A percentile compares a stretch with the other conserved stretches of the same genome.
phyloP scores from a whole-genome alignment of 148 eudicot genomes.

The Rhododendron kiyosumense region DNA sequence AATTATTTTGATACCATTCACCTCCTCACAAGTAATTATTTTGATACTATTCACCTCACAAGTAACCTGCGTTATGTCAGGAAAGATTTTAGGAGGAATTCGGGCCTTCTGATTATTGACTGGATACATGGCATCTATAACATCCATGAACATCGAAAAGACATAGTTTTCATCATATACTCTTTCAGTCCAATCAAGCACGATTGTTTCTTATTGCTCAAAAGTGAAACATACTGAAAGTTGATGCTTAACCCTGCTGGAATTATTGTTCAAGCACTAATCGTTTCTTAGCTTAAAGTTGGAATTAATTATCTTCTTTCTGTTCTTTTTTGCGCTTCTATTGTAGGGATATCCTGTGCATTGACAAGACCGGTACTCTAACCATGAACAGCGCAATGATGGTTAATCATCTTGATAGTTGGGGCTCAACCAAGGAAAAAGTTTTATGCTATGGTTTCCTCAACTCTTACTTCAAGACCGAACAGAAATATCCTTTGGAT shows the following conservation, averaged over 20 bases:
- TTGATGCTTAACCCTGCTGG: neutral
- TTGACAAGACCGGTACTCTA: constrained; percentile 54
- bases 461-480: constrained; percentile 41
- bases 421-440: constrained; percentile 32
- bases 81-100: neutral
- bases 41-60: neutral
- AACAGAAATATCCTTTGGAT: constrained; percentile 46
- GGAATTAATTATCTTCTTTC: neutral
- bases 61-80: neutral
- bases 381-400: constrained; percentile 41
- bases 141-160: neutral
- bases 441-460: constrained; percentile 41
- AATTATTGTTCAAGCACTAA: neutral
- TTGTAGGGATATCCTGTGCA: constrained; percentile 45
- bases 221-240: neutral
- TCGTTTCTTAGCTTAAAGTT: neutral
- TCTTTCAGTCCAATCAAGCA: neutral
- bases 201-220: neutral
- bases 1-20: neutral
- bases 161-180: neutral
- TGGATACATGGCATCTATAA: neutral
- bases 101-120: neutral
- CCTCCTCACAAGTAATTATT: neutral
- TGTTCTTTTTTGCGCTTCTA: neutral
- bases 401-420: constrained; percentile 32